phyloP scores from a whole-genome alignment of 176 grass and related monocot genomes.

The Avena insularis region DNA sequence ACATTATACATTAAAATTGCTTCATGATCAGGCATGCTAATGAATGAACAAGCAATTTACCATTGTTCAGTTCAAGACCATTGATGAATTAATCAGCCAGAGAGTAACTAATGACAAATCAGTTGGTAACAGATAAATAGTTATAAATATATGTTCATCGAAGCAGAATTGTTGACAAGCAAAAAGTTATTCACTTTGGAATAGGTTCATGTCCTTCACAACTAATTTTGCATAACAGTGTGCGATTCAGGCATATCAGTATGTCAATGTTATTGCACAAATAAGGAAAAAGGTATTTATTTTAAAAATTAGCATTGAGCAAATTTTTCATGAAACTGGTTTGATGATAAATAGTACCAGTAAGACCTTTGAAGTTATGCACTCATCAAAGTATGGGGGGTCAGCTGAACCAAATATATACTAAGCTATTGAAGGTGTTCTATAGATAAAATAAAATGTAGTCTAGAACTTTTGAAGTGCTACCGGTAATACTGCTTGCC shows the following conservation, averaged over 20 bases:
- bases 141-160: background rate
- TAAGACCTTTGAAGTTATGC: background rate
- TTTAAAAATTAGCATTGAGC: background rate
- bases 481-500: background rate
- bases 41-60: background rate
- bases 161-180: background rate
- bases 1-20: slow-evolving; percentile 26
- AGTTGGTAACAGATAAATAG: background rate
- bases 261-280: background rate
- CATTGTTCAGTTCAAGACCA: background rate
- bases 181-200: background rate
- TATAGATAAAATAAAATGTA: background rate
- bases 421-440: background rate
- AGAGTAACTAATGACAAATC: slow-evolving; percentile 18
- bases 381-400: background rate
- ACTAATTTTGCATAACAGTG: slow-evolving; percentile 3
- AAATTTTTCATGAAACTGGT: background rate
- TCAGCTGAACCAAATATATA: background rate
- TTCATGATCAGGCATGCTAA: background rate
- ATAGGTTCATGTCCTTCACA: background rate
- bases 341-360: background rate
- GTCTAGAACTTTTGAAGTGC: background rate
- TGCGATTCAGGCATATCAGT: background rate
- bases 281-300: background rate
- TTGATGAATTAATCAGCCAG: slow-evolving; percentile 13